Evolutionary conservation across 2,329 filamentous ascomycete species (phyloP).

Genomic region (Talaromyces rugulosus): DNA sequence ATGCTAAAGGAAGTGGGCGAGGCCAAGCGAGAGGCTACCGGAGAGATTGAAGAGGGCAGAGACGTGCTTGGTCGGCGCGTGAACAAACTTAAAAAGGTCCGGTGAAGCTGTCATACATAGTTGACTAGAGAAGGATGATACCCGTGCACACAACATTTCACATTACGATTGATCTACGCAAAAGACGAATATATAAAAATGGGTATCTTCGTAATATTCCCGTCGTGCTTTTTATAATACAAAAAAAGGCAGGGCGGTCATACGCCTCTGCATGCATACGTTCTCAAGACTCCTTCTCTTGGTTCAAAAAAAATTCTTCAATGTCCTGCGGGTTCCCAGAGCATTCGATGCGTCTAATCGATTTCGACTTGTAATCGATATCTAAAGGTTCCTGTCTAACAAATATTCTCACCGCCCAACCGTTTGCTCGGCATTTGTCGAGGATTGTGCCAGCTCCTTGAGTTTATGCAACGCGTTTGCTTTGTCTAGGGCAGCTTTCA

Average conservation of each 20-base stretch:
- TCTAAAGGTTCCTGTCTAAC: not conserved
- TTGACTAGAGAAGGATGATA: conserved; percentile 12
- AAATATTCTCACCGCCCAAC: not conserved
- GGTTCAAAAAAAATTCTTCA: not conserved
- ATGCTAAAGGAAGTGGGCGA: conserved; percentile 81
- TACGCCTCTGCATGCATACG: not conserved
- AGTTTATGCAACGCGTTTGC: conserved; percentile 7
- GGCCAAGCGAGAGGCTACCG: conserved; percentile 85
- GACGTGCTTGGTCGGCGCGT: conserved; percentile 83
- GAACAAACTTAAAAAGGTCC: conserved; percentile 43
- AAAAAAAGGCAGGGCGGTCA: not conserved
- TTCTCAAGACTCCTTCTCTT: not conserved
- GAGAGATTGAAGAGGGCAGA: conserved; percentile 87
- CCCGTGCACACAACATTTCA: not conserved
- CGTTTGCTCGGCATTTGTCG: conserved; percentile 3
- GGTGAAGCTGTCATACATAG: conserved; percentile 17
- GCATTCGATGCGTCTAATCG: not conserved
- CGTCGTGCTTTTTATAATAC: conserved; percentile 1
- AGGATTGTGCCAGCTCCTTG: conserved; percentile 10
- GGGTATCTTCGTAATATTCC: conserved; percentile 12
- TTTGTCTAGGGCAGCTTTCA: conserved; percentile 4
- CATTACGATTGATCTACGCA: not conserved
- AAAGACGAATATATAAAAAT: not conserved
- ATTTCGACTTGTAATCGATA: not conserved
- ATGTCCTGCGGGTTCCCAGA: not conserved